A percentile compares a stretch with the other conserved stretches of the same genome.
These are phyloP conservation scores for Zymoseptoria crescenta DNA, from an alignment of 2,329 filamentous ascomycete species.

Conservation along the genomic window DNA sequence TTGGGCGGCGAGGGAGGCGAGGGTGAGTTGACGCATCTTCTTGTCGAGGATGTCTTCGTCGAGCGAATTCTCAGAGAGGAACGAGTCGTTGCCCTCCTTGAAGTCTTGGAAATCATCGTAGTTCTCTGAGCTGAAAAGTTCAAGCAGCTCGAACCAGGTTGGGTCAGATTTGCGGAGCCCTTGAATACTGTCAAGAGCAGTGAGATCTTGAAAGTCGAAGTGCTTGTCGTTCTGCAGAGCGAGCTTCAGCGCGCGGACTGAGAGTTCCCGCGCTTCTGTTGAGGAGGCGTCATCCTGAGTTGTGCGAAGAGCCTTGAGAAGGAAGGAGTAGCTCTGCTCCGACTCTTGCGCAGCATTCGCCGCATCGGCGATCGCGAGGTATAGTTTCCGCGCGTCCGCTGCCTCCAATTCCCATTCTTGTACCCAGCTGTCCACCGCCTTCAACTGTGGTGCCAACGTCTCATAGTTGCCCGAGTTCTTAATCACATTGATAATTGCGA, in stretches of 20 bases:
- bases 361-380: slow-evolving; percentile 71
- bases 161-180: slow-evolving; percentile 77
- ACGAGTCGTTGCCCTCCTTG: slow-evolving; percentile 80
- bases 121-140: slow-evolving; percentile 90
- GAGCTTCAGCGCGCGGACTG: slow-evolving; percentile 56
- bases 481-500: slow-evolving; percentile 79
- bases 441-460: slow-evolving; percentile 71
- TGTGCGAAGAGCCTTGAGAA: slow-evolving; percentile 67
- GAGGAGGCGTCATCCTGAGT: slow-evolving; percentile 54
- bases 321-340: slow-evolving; percentile 67
- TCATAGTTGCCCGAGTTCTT: slow-evolving; percentile 60
- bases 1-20: slow-evolving; percentile 79
- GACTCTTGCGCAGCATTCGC: slow-evolving; percentile 71
- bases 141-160: slow-evolving; percentile 81
- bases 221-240: slow-evolving; percentile 59
- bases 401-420: slow-evolving; percentile 72
- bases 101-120: slow-evolving; percentile 96
- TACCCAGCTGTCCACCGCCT: slow-evolving; percentile 76
- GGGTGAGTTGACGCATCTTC: slow-evolving; percentile 93
- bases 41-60: slow-evolving; percentile 70
- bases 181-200: slow-evolving; percentile 68
- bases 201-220: slow-evolving; percentile 67
- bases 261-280: slow-evolving; percentile 50
- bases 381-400: slow-evolving; percentile 78
- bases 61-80: slow-evolving; percentile 65